Conservation (phyloP, 768 basidiomycete species). For the Calocybe cyanea region DNA sequence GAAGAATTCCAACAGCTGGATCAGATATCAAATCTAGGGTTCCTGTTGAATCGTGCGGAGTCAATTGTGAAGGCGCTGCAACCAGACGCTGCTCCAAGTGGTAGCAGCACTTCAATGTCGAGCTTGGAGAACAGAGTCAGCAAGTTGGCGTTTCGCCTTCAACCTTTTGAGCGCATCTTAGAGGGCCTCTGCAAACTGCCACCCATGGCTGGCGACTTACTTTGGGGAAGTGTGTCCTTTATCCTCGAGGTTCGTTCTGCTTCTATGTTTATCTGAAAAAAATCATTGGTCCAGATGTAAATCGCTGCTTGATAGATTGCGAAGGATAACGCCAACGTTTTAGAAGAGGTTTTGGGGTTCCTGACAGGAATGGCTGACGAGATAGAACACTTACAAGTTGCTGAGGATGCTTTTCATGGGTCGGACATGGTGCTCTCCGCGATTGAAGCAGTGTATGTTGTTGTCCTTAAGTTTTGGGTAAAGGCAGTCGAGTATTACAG, state of each 20-base stretch:
- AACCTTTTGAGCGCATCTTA: conserved; percentile 5
- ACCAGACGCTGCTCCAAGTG: no score
- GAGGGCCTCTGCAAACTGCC: not conserved
- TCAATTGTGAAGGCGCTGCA: no score
- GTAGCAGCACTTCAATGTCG: not conserved
- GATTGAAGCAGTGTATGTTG: not conserved
- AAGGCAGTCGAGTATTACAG: conserved; percentile 3
- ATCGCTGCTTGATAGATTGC: not conserved
- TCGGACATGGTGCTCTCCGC: not conserved
- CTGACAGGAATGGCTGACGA: conserved; percentile 1
- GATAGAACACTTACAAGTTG: not conserved
- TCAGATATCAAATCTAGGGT: not conserved
- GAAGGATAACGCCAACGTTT: not conserved
- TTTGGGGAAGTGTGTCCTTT: conserved; percentile 7
- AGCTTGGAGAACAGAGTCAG: not conserved
- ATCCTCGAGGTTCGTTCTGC: conserved; percentile 1
- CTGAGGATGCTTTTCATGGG: not conserved
- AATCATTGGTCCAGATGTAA: not conserved
- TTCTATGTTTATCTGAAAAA: not conserved
- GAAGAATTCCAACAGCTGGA: conserved; percentile 2
- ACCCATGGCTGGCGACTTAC: not conserved
- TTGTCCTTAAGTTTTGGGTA: conserved; percentile 4
- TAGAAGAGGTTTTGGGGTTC: conserved; percentile 1
- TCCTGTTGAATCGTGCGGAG: not conserved
- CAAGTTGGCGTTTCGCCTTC: not conserved